Conservation (phyloP, 176 grass and related monocot species). For the Avena atlantica region DNA sequence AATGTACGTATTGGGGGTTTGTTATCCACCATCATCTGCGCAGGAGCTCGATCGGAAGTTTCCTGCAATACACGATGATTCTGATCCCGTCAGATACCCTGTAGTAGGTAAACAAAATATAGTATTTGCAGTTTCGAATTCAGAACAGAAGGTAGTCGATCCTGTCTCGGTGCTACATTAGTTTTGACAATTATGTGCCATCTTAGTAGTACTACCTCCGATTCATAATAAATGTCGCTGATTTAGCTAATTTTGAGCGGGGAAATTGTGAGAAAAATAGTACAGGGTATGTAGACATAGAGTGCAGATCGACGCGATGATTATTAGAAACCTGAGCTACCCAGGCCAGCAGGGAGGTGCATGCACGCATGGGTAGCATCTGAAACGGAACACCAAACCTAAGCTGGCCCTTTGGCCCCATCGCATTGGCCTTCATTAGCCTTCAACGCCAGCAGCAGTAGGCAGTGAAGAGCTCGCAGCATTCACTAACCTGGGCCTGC, state of each 20-base stretch:
- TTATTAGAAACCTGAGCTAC: not conserved
- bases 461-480: slow-evolving; percentile 14
- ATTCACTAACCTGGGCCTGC: slow-evolving; percentile 7
- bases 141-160: not conserved
- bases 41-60: slow-evolving; percentile 38
- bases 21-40: not conserved
- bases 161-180: not conserved
- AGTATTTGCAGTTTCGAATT: not conserved
- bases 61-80: not conserved
- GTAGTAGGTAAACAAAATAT: not conserved
- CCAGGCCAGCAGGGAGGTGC: not conserved
- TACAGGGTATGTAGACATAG: not conserved
- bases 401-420: slow-evolving; percentile 13
- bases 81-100: slow-evolving; percentile 4
- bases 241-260: not conserved
- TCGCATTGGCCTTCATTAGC: not conserved
- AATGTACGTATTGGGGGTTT: not conserved
- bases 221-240: too few relatives aligned
- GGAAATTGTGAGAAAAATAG: not conserved
- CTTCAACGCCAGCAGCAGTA: not conserved
- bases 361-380: not conserved
- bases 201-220: fast-evolving
- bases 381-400: not conserved
- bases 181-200: not conserved
- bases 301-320: too few relatives aligned